Evolutionary conservation across 129 eudicot genomes (phyloP), one percentile per base, ranked within the genome.

Genomic region (Logfia minima): DNA sequence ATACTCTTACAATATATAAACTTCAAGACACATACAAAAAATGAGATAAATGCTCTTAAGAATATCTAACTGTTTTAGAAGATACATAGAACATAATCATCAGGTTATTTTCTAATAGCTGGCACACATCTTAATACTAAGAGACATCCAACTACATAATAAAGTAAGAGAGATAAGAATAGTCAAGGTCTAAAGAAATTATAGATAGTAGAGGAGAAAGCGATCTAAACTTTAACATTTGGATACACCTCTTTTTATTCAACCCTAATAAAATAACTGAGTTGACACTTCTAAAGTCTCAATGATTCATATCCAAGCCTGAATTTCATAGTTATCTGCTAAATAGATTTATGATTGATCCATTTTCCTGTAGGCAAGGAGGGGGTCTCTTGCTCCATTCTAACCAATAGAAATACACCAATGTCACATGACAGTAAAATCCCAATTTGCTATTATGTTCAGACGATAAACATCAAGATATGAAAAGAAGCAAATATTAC

Each of bases 371-470:
- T 72, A 62, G 22, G 75, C 29, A 55, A 52, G 18, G 45, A 58
- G 5, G 23, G 61, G 23, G 31, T 68, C 72, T 63, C 66, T 68
- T 75, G 71, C 84, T 81, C 76, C 85, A 77, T 55, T 19, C 75
- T 71, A 77, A 24, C 51, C 72, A 71, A 70, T 17, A 70, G 53
- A 71, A 53, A 71, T 29, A 71, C 56, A 77, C 75, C 75, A 34
- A 65, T 72, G 66, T 66, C 64, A 75, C 80, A 72, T 28, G 53
- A 72, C 32, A 72, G 21, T 53, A 43, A 77, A 24, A 71, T 66
- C 32, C 31, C 58, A 71, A 24, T 72, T 29, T 24, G 77, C 75
- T 39, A 51, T 37, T 34, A 19, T 69, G n/a, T 60, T 81, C 80
- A 75, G 48, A 22, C n/a, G 31, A 43, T 64, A 32, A 69, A 51